A percentile compares a stretch with the other conserved stretches of the same genome.
Evolutionary conservation across 2,329 filamentous ascomycete genomes (phyloP).

Genomic region (Dothideomycetes sp.): DNA sequence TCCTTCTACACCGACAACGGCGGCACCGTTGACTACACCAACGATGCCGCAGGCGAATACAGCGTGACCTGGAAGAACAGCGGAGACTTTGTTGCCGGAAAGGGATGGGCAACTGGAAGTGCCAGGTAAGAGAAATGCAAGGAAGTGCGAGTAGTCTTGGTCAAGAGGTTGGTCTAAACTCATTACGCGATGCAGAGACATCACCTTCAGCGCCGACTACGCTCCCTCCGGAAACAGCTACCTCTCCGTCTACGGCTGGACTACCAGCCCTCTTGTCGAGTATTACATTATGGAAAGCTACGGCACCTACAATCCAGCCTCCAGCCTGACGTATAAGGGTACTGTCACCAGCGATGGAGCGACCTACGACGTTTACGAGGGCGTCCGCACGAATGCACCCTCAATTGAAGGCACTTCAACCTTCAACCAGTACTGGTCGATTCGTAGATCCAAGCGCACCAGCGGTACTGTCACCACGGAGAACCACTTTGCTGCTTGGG

Average conservation of each 20-base stretch:
- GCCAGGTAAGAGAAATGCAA: conserved; percentile 32
- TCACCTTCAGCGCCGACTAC: conserved; percentile 40
- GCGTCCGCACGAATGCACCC: conserved; percentile 33
- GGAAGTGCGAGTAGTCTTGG: too few species aligned
- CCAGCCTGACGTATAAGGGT: conserved; percentile 33
- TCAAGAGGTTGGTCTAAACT: not conserved
- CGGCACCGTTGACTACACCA: conserved; percentile 43
- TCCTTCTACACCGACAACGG: conserved; percentile 48
- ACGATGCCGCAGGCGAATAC: conserved; percentile 39
- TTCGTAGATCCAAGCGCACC: conserved; percentile 38
- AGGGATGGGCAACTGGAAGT: conserved; percentile 46
- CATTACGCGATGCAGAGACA: conserved; percentile 25
- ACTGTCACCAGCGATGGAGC: conserved; percentile 41
- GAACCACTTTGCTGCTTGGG: conserved; percentile 46
- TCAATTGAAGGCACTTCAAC: conserved; percentile 44
- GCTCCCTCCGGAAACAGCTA: conserved; percentile 39
- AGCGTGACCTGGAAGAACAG: conserved; percentile 33
- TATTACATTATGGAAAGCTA: conserved; percentile 48
- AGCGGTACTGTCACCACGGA: conserved; percentile 39
- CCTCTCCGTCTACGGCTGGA: conserved; percentile 50
- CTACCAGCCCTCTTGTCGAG: conserved; percentile 41
- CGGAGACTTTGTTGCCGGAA: conserved; percentile 47
- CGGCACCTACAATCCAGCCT: conserved; percentile 36
- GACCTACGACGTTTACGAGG: conserved; percentile 41
- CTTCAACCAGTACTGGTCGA: conserved; percentile 45